Percentiles rank a stretch among this genome's conserved stretches.
Evolutionary conservation across 192 early-diverging fungal genomes (phyloP).

Genomic region (Mortierella claussenii): DNA sequence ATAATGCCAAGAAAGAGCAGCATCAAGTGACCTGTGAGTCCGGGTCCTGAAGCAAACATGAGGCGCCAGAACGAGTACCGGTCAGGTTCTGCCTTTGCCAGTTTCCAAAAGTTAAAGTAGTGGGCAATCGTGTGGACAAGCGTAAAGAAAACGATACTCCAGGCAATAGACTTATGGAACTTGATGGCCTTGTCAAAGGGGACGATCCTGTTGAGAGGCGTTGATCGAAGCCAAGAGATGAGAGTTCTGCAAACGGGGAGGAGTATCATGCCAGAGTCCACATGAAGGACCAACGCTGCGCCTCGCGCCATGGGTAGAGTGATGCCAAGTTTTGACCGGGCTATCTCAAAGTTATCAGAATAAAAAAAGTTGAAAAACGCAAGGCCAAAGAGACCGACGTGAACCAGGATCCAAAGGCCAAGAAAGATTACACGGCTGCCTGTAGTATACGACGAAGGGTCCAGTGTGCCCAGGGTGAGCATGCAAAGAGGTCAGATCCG

Average conservation of each 20-base stretch:
- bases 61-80: constrained; percentile 46
- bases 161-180: constrained; percentile 78
- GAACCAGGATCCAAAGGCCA: constrained; percentile 65
- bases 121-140: constrained; percentile 68
- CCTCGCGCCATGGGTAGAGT: constrained; percentile 66
- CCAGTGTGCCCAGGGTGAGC: too few species aligned
- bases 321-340: constrained; percentile 61
- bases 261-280: constrained; percentile 75
- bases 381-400: constrained; percentile 65
- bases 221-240: constrained; percentile 62
- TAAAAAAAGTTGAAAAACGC: constrained; percentile 70
- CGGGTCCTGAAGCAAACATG: constrained; percentile 57
- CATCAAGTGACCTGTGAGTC: constrained; percentile 77
- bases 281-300: constrained; percentile 74
- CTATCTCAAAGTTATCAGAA: constrained; percentile 64
- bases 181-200: constrained; percentile 77
- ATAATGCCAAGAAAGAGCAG: constrained; percentile 68
- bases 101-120: constrained; percentile 63
- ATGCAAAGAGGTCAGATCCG: too few species aligned
- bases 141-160: constrained; percentile 69
- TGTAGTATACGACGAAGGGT: constrained; percentile 8
- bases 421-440: constrained; percentile 53
- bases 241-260: constrained; percentile 86
- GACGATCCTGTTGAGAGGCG: constrained; percentile 65
- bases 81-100: constrained; percentile 9